Evolutionary conservation across 2,329 filamentous ascomycete genomes (phyloP), one percentile per base, ranked within the genome.

Genomic region (Metarhizium guizhouense): DNA sequence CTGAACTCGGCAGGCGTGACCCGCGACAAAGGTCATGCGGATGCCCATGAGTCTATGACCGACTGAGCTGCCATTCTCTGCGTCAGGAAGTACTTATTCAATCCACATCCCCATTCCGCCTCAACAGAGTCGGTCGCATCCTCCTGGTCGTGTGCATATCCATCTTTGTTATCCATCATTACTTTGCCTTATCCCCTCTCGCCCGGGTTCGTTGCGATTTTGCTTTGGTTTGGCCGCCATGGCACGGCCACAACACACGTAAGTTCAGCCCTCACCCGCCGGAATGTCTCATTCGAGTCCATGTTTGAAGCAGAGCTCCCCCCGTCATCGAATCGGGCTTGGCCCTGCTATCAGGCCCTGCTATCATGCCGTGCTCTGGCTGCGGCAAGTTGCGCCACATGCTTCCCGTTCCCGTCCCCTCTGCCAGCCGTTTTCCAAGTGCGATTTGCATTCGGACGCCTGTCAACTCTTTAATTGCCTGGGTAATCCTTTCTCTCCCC

Each of bases 161-260:
- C 14, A 32, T 25, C 32, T 8, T 16, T 40, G 10, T 34, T 11
- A 34, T 34, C 5, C 10, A 34, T 20, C 42, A 45, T 34, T 16
- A 45, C 4, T 45, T 20, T 7, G 7, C 20, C n/a, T 42, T 43
- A 14, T 45, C 32, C 32, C n/a, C 36, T n/a, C 16, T 16, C 50
- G 45, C 34, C 13, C 36, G 20, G 13, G 34, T 30, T 40, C 40
- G 32, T 16, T 43, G 32, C 34, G 16, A 38, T 50, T 42, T 13
- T 20, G 18, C 16, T 47, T 57, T 58, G 32, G 51, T 56, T 49
- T 47, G 29, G 49, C 32, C 16, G 53, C 48, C 54, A 69, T 69
- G 68, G 55, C 64, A 54, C 63, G 67, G 60, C 61, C 65, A 63
- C 63, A 61, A 62, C 68, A 70, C 57, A 64, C 69, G 68, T 70